Conservation (phyloP, 352 stramenopile genomes). For the Globisporangium paddicum region DNA sequence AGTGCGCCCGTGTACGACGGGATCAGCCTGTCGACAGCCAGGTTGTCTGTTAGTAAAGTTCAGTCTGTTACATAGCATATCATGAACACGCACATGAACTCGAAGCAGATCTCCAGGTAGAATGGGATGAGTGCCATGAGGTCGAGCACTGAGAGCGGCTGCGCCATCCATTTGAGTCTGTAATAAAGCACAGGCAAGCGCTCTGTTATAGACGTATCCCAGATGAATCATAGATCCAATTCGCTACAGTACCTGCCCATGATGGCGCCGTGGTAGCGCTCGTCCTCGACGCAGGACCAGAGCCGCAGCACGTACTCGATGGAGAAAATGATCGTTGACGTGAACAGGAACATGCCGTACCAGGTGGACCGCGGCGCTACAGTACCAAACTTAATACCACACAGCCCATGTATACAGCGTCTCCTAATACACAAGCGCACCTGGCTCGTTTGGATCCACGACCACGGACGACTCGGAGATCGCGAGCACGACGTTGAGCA, state of each 20-base stretch:
- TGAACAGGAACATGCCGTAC: slow-evolving; percentile 42
- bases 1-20: slow-evolving; percentile 35
- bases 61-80: not conserved
- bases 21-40: slow-evolving; percentile 7
- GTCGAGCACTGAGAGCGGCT: slow-evolving; percentile 55
- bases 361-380: slow-evolving; percentile 18
- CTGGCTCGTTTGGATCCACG: slow-evolving; percentile 9
- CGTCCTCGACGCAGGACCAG: slow-evolving; percentile 62
- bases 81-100: slow-evolving; percentile 43
- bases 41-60: not conserved
- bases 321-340: slow-evolving; percentile 56
- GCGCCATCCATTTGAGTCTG: slow-evolving; percentile 54
- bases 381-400: not conserved
- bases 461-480: slow-evolving; percentile 34
- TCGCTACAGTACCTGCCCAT: slow-evolving; percentile 30
- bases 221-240: too few species aligned
- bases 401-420: not conserved
- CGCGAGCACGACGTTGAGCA: slow-evolving; percentile 55
- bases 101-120: slow-evolving; percentile 52
- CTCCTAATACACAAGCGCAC: not conserved
- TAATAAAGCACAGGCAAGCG: too few species aligned
- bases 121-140: slow-evolving; percentile 48
- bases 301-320: slow-evolving; percentile 52
- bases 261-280: slow-evolving; percentile 33
- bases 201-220: too few species aligned